Evolutionary conservation across 2,329 filamentous ascomycete genomes (phyloP).

Genomic region (Colletotrichum siamense): DNA sequence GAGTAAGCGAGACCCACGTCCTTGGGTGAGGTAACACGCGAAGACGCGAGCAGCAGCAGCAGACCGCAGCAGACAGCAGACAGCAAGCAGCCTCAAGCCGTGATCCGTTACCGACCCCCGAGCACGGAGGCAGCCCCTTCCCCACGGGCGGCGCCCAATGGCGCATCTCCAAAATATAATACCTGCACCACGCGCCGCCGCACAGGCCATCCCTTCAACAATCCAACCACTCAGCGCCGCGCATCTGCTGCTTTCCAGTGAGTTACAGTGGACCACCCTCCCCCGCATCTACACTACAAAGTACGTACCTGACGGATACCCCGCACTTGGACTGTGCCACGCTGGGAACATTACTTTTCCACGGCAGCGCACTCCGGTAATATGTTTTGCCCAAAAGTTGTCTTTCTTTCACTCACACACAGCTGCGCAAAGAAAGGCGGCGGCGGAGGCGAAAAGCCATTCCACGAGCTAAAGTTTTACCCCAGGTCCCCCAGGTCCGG

Average conservation of each 20-base stretch:
- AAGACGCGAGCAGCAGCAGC: neutral
- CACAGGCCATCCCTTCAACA: neutral
- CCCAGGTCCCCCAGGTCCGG: neutral
- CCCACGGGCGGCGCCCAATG: neutral
- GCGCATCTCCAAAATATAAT: neutral
- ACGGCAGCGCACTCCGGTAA: neutral
- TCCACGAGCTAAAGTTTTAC: neutral
- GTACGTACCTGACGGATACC: neutral
- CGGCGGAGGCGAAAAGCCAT: neutral
- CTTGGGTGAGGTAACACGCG: neutral
- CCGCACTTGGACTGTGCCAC: neutral
- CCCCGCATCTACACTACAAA: neutral
- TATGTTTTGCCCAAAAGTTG: neutral
- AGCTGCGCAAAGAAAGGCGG: neutral
- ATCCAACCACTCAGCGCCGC: neutral
- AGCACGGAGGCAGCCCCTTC: neutral
- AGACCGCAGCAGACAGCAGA: neutral
- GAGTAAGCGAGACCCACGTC: neutral
- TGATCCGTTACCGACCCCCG: slow-evolving; percentile 1
- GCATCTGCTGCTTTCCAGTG: neutral
- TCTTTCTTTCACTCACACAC: neutral
- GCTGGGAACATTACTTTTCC: slow-evolving; percentile 1
- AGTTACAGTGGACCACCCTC: neutral
- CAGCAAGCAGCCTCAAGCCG: neutral
- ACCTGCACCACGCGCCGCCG: neutral